phyloP scores from a whole-genome alignment of 2,329 filamentous ascomycete genomes.

The Botrytis pseudocinerea region DNA sequence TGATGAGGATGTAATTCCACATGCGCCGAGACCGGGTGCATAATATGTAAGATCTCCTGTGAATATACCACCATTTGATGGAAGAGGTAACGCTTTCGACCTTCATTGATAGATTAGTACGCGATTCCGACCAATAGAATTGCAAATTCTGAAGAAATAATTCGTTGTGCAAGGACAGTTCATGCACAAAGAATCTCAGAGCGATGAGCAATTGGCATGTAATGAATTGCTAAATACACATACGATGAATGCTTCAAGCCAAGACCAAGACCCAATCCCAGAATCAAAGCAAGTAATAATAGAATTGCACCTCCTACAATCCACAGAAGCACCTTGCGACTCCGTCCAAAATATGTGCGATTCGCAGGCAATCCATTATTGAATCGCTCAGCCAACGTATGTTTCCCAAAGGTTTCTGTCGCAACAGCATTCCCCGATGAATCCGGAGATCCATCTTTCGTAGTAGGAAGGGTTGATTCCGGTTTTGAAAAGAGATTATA shows the following conservation, averaged over 20 bases:
- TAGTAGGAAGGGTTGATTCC: slow-evolving; percentile 15
- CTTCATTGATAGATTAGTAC: slow-evolving; percentile 24
- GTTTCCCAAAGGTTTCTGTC: not conserved
- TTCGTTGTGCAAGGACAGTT: not conserved
- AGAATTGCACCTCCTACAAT: slow-evolving; percentile 18
- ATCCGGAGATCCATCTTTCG: slow-evolving; percentile 18
- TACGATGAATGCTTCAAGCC: slow-evolving; percentile 31
- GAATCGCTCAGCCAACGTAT: slow-evolving; percentile 5
- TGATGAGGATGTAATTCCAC: slow-evolving; percentile 57
- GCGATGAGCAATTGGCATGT: slow-evolving; percentile 27
- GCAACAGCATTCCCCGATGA: not conserved
- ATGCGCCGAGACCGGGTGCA: slow-evolving; percentile 64
- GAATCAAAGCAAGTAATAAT: slow-evolving; percentile 39
- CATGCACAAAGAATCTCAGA: not conserved
- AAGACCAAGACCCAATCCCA: slow-evolving; percentile 42
- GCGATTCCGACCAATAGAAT: not conserved
- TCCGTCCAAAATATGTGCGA: slow-evolving; percentile 29
- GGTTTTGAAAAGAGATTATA: slow-evolving; percentile 24
- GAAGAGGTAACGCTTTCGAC: slow-evolving; percentile 50
- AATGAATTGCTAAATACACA: slow-evolving; percentile 27
- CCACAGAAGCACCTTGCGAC: slow-evolving; percentile 27
- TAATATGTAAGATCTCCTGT: slow-evolving; percentile 72
- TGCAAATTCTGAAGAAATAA: slow-evolving; percentile 10
- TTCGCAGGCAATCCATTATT: slow-evolving; percentile 20
- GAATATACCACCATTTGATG: slow-evolving; percentile 52